Evolutionary conservation across 116 monocot species (phyloP).

Genomic region (Dioscorea cayenensis): DNA sequence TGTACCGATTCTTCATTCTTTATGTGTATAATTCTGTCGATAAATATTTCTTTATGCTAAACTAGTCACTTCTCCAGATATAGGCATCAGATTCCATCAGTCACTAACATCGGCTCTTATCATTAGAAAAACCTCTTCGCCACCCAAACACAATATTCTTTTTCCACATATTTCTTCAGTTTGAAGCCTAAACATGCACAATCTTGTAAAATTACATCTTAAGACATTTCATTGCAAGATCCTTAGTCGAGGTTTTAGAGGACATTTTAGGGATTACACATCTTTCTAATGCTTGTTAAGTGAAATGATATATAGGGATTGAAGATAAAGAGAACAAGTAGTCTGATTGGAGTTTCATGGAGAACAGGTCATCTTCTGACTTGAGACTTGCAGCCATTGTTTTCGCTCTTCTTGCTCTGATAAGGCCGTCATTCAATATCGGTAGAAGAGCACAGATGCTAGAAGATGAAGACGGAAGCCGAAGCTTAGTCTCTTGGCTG

Average conservation of each 20-base stretch:
- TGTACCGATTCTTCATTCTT: background rate
- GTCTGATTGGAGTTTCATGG: constrained; percentile 5
- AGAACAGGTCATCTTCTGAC: constrained; percentile 23
- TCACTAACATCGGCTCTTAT: background rate
- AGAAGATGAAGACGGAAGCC: constrained; percentile 17
- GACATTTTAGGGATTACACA: background rate
- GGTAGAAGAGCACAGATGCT: background rate
- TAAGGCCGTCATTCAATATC: constrained; percentile 57
- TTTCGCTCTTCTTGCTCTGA: constrained; percentile 39
- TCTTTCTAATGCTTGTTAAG: background rate
- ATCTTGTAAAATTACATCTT: background rate
- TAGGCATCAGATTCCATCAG: background rate
- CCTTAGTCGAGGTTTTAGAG: background rate
- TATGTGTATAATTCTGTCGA: background rate
- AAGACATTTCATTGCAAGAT: background rate
- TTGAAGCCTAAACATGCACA: background rate
- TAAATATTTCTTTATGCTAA: background rate
- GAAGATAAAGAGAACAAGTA: background rate
- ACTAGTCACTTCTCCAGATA: background rate
- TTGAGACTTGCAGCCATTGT: constrained; percentile 45
- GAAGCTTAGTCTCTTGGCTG: constrained; percentile 10
- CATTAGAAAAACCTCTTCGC: background rate
- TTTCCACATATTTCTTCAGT: background rate
- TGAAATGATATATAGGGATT: background rate
- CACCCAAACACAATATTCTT: background rate